phyloP scores from a whole-genome alignment of 2,329 filamentous ascomycete species.

The Thielaviopsis euricoi region DNA sequence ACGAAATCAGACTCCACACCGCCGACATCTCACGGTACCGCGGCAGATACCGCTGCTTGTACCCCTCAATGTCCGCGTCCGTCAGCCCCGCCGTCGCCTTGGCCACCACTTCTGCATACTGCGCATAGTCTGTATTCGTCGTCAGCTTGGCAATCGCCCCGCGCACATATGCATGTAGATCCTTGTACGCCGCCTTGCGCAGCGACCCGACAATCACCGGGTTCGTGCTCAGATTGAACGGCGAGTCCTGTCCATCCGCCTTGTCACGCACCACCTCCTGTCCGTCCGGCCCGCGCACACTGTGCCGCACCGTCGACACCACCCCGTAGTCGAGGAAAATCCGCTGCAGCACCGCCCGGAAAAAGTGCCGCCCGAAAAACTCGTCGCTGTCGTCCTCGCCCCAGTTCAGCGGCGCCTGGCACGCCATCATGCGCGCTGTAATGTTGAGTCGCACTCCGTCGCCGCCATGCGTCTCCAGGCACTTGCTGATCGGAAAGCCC shows the following conservation, averaged over 20 bases:
- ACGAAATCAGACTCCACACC: constrained; percentile 92
- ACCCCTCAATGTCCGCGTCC: constrained; percentile 57
- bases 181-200: constrained; percentile 60
- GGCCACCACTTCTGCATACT: constrained; percentile 42
- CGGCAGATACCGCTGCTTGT: constrained; percentile 46
- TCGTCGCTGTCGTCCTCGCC: constrained; percentile 58
- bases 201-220: constrained; percentile 79
- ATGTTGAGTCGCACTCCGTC: constrained; percentile 76
- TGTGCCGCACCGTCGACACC: constrained; percentile 41
- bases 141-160: constrained; percentile 66
- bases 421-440: constrained; percentile 94
- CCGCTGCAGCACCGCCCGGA: constrained; percentile 73
- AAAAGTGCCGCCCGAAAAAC: constrained; percentile 91
- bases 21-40: constrained; percentile 70
- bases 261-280: constrained; percentile 14
- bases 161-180: constrained; percentile 60
- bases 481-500: constrained; percentile 82
- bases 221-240: constrained; percentile 45
- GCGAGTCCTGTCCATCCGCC: constrained; percentile 20
- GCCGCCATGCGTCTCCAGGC: constrained; percentile 39
- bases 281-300: constrained; percentile 1
- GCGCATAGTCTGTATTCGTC: constrained; percentile 36
- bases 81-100: constrained; percentile 52
- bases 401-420: constrained; percentile 92
- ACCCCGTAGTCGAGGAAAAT: constrained; percentile 80